phyloP scores from a whole-genome alignment of 306 rosid genomes.

The Styphnolobium japonicum region DNA sequence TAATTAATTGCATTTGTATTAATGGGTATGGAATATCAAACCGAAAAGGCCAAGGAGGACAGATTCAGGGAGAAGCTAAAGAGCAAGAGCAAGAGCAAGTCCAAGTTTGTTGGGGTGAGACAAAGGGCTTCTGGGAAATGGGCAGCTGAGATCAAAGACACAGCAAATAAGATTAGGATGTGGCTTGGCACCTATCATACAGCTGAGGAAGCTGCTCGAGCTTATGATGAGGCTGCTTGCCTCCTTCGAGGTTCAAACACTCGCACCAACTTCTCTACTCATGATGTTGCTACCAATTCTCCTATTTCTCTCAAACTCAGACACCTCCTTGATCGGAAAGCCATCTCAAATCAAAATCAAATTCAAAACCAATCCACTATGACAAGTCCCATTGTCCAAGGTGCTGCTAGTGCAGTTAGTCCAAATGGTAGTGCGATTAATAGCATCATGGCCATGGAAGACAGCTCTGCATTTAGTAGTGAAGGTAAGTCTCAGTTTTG shows the following conservation, averaged over 20 bases:
- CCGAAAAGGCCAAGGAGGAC: slow-evolving; percentile 13
- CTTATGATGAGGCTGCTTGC: slow-evolving; percentile 82
- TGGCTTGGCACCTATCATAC: slow-evolving; percentile 87
- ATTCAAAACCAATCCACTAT: slow-evolving; percentile 20
- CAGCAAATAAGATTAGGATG: slow-evolving; percentile 69
- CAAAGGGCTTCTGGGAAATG: slow-evolving; percentile 91
- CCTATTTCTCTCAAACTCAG: slow-evolving; percentile 65
- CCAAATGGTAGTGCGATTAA: neutral
- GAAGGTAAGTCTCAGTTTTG: slow-evolving; percentile 39
- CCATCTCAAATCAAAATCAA: slow-evolving; percentile 17
- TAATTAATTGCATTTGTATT: neutral
- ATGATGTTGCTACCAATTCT: slow-evolving; percentile 34
- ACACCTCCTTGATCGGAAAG: slow-evolving; percentile 55
- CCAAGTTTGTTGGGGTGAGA: slow-evolving; percentile 78
- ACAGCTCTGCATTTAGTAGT: slow-evolving; percentile 4
- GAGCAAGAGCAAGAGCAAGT: slow-evolving; percentile 5
- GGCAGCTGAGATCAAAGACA: slow-evolving; percentile 95
- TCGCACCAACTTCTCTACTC: slow-evolving; percentile 62
- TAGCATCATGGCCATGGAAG: slow-evolving; percentile 13
- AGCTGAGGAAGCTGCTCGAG: slow-evolving; percentile 83
- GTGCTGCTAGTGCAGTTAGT: neutral
- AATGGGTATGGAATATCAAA: slow-evolving; percentile 23
- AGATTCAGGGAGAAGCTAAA: slow-evolving; percentile 20
- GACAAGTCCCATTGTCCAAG: neutral
- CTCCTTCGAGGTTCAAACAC: slow-evolving; percentile 77